A percentile compares a stretch with the other conserved stretches of the same genome.
These are phyloP conservation scores for Lentinula raphanica DNA, from an alignment of 768 basidiomycete species.

Conservation along the genomic window DNA sequence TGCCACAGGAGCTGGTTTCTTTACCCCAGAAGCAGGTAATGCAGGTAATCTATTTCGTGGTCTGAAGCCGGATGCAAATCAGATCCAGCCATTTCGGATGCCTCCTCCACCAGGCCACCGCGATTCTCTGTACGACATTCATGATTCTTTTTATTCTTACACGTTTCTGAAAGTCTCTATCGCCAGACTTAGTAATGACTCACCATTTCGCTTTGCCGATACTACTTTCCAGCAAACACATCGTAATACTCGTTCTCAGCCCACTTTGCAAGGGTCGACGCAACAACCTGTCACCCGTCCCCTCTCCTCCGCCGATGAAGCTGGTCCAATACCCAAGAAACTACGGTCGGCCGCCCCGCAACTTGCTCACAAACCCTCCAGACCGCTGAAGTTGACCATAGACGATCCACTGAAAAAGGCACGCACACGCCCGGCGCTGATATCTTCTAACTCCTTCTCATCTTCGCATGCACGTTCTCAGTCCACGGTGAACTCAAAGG, in stretches of 20 bases:
- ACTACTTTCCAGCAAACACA: constrained; percentile 52
- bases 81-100: constrained; percentile 56
- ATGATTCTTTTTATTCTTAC: neutral
- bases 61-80: constrained; percentile 48
- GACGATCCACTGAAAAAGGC: constrained; percentile 84
- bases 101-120: constrained; percentile 41
- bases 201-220: constrained; percentile 48
- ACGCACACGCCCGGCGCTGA: constrained; percentile 56
- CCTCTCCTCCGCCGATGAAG: constrained; percentile 79
- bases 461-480: constrained; percentile 32
- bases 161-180: too few species aligned
- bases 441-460: constrained; percentile 3
- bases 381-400: constrained; percentile 54
- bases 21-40: constrained; percentile 64
- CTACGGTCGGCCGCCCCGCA: constrained; percentile 60
- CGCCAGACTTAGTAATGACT: constrained; percentile 55
- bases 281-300: constrained; percentile 57
- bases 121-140: constrained; percentile 54
- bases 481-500: constrained; percentile 57
- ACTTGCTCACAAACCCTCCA: constrained; percentile 46
- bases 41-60: constrained; percentile 51
- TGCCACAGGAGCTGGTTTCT: constrained; percentile 67
- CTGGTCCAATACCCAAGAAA: constrained; percentile 72
- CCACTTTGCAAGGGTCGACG: constrained; percentile 31
- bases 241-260: constrained; percentile 40